Evolutionary conservation across 2,329 filamentous ascomycete genomes (phyloP), one percentile per base, ranked within the genome.

Genomic region (Trichophyton mentagrophytes): DNA sequence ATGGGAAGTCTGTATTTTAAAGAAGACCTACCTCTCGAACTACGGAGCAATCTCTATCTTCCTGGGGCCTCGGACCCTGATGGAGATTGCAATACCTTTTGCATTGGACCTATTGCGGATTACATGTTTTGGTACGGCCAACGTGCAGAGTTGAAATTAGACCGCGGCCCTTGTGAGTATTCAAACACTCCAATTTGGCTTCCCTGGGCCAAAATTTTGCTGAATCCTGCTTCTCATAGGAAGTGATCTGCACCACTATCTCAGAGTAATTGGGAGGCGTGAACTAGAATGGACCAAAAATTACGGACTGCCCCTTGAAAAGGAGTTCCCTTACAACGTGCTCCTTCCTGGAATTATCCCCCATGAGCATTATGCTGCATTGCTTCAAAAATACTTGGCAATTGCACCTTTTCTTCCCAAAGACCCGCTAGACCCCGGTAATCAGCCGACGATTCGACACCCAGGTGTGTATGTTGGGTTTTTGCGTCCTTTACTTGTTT

Each of bases 41-140:
- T 67, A 15, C 64, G 62, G n/a, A n/a, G 11, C 6, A 56, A 61
- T 9, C 64, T 65, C 1, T 64, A 65, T 40, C 4, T 49, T 17
- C 58, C 58, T 9, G 58, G 61, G 2, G 33, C 36, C 3, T 5
- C 44, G 3, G 62, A 64, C 30, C 9, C 30, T 2, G 47, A 60
- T 8, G 47, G 25, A 30, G 62, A 61, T 22, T 64, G 40, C 15
- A 46, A 62, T 7, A 46, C 47, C 2, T 66, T 61, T 46, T 66
- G 64, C 60, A 65, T 65, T 59, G 65, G 65, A 1, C 65, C 65
- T 0, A 60, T 53, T 22, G 61, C 64, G 0, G 68, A 69, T 62
- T 68, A 69, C 49, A 69, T 67, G 67, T 69, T 70, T 60, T 69
- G 66, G 66, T 65, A 66, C 63, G 66, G 66, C 1, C 57, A 66